Evolutionary conservation across 2,329 filamentous ascomycete genomes (phyloP).

Genomic region (Torrubiella hemipterigena): DNA sequence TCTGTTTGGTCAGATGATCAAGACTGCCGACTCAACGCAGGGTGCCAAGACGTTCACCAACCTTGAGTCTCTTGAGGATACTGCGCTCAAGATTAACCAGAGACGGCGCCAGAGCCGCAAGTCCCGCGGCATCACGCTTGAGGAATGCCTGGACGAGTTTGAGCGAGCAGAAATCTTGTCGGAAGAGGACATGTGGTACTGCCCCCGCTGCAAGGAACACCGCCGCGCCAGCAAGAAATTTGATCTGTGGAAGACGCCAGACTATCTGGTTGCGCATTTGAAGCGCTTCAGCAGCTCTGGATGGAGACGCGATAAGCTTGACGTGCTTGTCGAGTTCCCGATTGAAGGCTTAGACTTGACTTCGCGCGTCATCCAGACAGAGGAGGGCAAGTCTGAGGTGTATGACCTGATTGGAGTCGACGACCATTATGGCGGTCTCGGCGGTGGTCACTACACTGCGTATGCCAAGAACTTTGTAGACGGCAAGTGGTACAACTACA

Average conservation of each 20-base stretch:
- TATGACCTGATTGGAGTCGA: slow-evolving; percentile 95
- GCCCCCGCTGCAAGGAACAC: slow-evolving; percentile 88
- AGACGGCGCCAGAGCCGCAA: slow-evolving; percentile 44
- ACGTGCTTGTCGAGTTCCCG: slow-evolving; percentile 84
- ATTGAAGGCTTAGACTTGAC: slow-evolving; percentile 77
- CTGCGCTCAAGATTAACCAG: slow-evolving; percentile 54
- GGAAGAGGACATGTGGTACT: slow-evolving; percentile 96
- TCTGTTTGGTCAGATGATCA: slow-evolving; percentile 47
- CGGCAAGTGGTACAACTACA: slow-evolving; percentile 88
- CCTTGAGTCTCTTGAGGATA: slow-evolving; percentile 43
- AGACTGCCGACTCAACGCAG: slow-evolving; percentile 29
- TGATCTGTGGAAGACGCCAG: slow-evolving; percentile 91
- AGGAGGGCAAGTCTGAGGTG: slow-evolving; percentile 68
- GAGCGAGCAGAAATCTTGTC: slow-evolving; percentile 88
- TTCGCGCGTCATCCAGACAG: slow-evolving; percentile 64
- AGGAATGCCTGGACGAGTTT: slow-evolving; percentile 90
- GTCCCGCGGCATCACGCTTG: slow-evolving; percentile 61
- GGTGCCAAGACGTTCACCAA: slow-evolving; percentile 47
- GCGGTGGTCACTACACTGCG: slow-evolving; percentile 93
- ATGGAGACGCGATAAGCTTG: slow-evolving; percentile 78
- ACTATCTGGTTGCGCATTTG: slow-evolving; percentile 88
- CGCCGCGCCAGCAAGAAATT: slow-evolving; percentile 91
- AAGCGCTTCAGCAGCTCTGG: slow-evolving; percentile 88
- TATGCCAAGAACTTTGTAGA: slow-evolving; percentile 88
- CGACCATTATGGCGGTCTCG: slow-evolving; percentile 87